Conservation (phyloP, 352 stramenopile species). For the Globisporangium orthogonon region DNA sequence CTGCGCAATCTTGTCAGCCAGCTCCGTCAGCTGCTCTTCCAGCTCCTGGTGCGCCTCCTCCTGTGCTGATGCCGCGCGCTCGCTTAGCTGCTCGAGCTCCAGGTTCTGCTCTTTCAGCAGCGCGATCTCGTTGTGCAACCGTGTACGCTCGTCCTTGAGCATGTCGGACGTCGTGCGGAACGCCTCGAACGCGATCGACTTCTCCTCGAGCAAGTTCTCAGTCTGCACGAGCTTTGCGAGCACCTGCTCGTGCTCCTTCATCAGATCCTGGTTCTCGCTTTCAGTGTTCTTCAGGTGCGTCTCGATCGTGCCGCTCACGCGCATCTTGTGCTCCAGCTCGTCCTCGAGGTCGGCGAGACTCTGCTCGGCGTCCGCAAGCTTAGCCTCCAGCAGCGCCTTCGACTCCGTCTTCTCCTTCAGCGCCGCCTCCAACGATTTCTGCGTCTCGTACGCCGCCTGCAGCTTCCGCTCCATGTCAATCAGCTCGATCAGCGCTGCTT, state of each 20-base stretch:
- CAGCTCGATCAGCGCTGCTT: conserved; percentile 52
- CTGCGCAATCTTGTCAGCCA: conserved; percentile 54
- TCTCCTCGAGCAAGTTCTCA: conserved; percentile 48
- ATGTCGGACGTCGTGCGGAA: conserved; percentile 55
- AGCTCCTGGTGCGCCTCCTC: conserved; percentile 44
- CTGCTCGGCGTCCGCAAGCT: conserved; percentile 38
- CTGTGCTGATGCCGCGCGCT: conserved; percentile 32
- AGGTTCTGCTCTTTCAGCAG: conserved; percentile 43
- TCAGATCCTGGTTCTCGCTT: conserved; percentile 39
- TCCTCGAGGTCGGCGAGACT: conserved; percentile 44
- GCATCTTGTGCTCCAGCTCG: conserved; percentile 48
- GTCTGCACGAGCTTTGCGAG: conserved; percentile 43
- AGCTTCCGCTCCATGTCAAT: conserved; percentile 67
- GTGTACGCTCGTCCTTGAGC: conserved; percentile 49
- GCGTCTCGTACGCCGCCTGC: conserved; percentile 51
- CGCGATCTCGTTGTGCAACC: conserved; percentile 47
- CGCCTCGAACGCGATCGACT: conserved; percentile 53
- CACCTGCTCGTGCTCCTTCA: conserved; percentile 35
- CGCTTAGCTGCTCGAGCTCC: conserved; percentile 35
- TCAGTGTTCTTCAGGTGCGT: conserved; percentile 35
- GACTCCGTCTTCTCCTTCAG: conserved; percentile 44
- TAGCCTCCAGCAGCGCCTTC: conserved; percentile 38
- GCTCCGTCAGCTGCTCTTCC: conserved; percentile 46
- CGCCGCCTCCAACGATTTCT: conserved; percentile 41
- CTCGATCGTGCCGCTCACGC: conserved; percentile 43